Conservation (phyloP, 257 asterid genomes). For the Ligustrum vulgare region DNA sequence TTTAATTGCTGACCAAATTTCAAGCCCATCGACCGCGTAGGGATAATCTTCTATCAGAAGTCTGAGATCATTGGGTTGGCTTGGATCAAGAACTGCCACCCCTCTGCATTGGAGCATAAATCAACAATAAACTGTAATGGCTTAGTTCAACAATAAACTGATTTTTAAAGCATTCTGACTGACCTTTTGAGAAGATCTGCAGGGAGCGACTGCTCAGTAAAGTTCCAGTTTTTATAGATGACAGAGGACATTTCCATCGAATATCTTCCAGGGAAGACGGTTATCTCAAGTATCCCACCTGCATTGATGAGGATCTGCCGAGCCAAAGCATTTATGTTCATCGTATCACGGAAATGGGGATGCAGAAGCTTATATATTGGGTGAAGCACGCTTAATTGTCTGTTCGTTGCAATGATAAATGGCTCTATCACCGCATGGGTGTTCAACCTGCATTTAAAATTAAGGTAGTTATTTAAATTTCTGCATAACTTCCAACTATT, state of each 20-base stretch:
- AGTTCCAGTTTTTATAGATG: constrained; percentile 68
- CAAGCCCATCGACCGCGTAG: constrained; percentile 78
- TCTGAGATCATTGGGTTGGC: constrained; percentile 52
- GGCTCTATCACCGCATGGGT: constrained; percentile 98
- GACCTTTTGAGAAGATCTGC: constrained; percentile 76
- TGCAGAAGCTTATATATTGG: constrained; percentile 86
- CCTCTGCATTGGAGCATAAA: constrained; percentile 54
- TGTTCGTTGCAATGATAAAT: constrained; percentile 67
- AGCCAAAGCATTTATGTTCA: constrained; percentile 82
- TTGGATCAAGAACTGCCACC: constrained; percentile 59
- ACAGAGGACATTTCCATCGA: constrained; percentile 80
- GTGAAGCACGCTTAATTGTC: constrained; percentile 79
- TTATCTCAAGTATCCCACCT: constrained; percentile 74
- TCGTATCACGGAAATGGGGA: constrained; percentile 89
- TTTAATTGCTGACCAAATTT: constrained; percentile 68
- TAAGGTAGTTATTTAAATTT: neutral
- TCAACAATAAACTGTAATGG: too few species aligned
- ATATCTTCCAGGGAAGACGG: constrained; percentile 73
- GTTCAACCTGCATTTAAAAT: constrained; percentile 63
- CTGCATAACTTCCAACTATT: neutral
- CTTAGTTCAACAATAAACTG: neutral
- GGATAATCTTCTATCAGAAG: constrained; percentile 79
- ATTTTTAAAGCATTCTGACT: constrained; percentile 4
- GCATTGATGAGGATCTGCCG: constrained; percentile 83
- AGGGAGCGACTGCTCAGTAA: constrained; percentile 83